phyloP scores from a whole-genome alignment of 768 basidiomycete species.

The Auricularia auricula-judae region DNA sequence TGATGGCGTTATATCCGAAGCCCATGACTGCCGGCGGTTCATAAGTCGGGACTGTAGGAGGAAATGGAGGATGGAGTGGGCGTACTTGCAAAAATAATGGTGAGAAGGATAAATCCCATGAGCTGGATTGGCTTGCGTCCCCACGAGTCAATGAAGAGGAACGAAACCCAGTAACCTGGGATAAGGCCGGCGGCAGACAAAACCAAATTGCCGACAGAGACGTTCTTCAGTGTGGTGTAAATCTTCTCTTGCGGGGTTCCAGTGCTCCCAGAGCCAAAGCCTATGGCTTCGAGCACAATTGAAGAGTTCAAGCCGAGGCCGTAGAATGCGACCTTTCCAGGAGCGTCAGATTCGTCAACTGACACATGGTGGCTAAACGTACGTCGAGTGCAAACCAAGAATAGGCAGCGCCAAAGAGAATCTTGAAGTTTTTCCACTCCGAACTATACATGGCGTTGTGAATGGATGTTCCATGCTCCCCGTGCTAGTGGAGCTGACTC shows the following conservation, averaged over 20 bases:
- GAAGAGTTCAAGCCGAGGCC: conserved; percentile 78
- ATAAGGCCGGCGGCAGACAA: conserved; percentile 69
- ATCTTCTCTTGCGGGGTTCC: conserved; percentile 15
- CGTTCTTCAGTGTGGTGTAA: conserved; percentile 50
- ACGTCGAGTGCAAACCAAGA: conserved; percentile 87
- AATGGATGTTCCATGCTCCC: not conserved
- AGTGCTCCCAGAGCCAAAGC: conserved; percentile 14
- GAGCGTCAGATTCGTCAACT: not conserved
- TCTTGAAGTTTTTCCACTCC: conserved; percentile 66
- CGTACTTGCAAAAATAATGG: conserved; percentile 37
- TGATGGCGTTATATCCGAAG: conserved; percentile 47
- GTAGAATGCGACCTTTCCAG: conserved; percentile 66
- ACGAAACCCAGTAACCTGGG: conserved; percentile 62
- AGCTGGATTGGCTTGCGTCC: conserved; percentile 77
- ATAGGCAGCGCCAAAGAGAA: conserved; percentile 66
- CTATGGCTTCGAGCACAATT: conserved; percentile 46
- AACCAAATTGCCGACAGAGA: conserved; percentile 66
- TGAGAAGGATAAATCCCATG: conserved; percentile 63
- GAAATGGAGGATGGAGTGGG: not conserved
- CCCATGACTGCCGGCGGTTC: conserved; percentile 25
- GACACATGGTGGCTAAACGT: conserved; percentile 15
- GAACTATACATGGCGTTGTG: conserved; percentile 24
- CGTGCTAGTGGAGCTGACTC: conserved; percentile 18
- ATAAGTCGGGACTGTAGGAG: too few relatives aligned
- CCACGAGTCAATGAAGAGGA: conserved; percentile 63